A percentile compares a stretch with the other conserved stretches of the same genome.
These are phyloP conservation scores for Solanum tarijense DNA, from an alignment of 257 asterid genomes.

Conservation along the genomic window DNA sequence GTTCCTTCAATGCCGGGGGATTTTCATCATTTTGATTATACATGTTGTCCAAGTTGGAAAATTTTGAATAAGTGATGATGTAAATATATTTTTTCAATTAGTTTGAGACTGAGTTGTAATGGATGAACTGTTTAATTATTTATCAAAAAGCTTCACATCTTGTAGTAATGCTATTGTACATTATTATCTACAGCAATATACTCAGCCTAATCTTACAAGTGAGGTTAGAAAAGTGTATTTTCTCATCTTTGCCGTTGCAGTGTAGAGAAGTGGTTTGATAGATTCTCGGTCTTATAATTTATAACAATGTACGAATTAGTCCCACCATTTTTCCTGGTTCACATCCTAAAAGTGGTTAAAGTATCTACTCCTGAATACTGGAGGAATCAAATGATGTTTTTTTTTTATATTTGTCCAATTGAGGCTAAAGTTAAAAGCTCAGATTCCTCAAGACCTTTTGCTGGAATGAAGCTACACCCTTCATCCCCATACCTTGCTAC, in stretches of 20 bases:
- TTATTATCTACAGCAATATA: too few relatives aligned
- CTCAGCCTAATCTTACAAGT: fast-evolving
- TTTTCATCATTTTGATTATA: neutral
- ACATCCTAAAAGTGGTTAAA: too few relatives aligned
- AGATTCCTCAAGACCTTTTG: conserved; percentile 9
- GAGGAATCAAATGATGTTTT: neutral
- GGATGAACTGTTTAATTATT: neutral
- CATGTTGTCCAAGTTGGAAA: neutral
- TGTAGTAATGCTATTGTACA: neutral
- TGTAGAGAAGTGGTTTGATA: too few relatives aligned
- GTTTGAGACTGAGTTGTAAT: neutral
- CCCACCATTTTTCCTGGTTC: too few relatives aligned
- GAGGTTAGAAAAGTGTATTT: too few relatives aligned
- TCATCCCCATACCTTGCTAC: conserved; percentile 54
- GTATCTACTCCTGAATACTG: too few relatives aligned
- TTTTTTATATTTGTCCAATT: neutral
- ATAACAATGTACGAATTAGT: too few relatives aligned
- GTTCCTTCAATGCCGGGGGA: neutral
- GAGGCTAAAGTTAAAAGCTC: neutral
- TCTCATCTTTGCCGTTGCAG: too few relatives aligned
- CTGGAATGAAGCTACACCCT: conserved; percentile 36
- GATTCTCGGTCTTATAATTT: too few relatives aligned
- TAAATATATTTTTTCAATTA: neutral
- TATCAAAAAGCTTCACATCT: neutral
- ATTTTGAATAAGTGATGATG: neutral